These are phyloP conservation scores for Eimeria acervulina DNA, from an alignment of 169 alveolate genomes.

Conservation along the genomic window DNA sequence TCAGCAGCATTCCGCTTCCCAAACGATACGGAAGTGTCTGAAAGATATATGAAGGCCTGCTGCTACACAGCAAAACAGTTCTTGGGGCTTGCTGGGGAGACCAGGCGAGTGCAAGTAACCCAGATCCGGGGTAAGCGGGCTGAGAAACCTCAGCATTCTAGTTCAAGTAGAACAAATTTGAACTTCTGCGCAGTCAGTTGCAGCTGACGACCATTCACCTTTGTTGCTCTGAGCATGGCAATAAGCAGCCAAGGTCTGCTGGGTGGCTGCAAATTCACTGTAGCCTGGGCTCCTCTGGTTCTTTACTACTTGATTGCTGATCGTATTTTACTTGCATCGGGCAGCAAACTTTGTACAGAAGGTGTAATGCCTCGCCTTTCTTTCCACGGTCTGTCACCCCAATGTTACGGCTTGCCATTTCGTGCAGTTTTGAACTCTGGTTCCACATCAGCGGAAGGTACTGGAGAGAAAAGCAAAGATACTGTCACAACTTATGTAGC, in stretches of 20 bases:
- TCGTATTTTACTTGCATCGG: not conserved
- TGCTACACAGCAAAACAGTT: constrained; percentile 80
- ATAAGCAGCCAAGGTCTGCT: not conserved
- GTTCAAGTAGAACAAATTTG: not conserved
- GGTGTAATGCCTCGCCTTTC: not conserved
- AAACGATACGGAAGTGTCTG: constrained; percentile 80
- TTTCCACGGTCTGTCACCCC: not conserved
- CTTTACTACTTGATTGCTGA: not conserved
- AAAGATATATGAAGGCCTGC: constrained; percentile 72
- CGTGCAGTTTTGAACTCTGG: constrained; percentile 1
- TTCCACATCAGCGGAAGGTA: not conserved
- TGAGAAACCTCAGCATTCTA: not conserved
- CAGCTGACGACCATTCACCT: not conserved
- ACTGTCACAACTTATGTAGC: constrained; percentile 73
- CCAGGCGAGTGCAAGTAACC: constrained; percentile 76
- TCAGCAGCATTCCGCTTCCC: constrained; percentile 79
- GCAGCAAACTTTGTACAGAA: not conserved
- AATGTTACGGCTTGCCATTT: not conserved
- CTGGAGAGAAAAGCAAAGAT: not conserved
- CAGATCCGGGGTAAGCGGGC: constrained; percentile 61
- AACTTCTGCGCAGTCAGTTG: not conserved
- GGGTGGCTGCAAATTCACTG: not conserved
- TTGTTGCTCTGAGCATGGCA: not conserved
- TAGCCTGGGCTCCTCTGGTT: not conserved
- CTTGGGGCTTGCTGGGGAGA: constrained; percentile 76